Evolutionary conservation across 805 yeast species (phyloP).

Genomic region (Schizosaccharomyces cryophilus): DNA sequence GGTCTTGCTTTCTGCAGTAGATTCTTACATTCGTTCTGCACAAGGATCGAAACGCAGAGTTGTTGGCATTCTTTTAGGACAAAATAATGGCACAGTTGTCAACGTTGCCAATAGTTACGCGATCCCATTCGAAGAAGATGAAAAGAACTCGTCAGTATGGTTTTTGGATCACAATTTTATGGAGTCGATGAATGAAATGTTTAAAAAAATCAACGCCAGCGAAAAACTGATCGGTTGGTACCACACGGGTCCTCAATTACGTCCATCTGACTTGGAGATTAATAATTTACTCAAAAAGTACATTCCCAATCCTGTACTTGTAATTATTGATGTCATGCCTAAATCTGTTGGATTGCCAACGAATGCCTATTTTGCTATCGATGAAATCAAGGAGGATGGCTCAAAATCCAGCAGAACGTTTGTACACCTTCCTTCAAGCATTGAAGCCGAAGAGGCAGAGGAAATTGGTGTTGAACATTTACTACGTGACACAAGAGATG

Average conservation of each 20-base stretch:
- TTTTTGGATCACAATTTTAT: slow-evolving; percentile 89
- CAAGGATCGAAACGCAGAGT: slow-evolving; percentile 51
- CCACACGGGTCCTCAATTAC: slow-evolving; percentile 87
- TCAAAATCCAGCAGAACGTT: slow-evolving; percentile 79
- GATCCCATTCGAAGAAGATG: slow-evolving; percentile 91
- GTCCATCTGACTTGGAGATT: slow-evolving; percentile 68
- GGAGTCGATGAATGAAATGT: slow-evolving; percentile 93
- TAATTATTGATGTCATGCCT: slow-evolving; percentile 81
- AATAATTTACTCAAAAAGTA: slow-evolving; percentile 74
- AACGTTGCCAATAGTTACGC: slow-evolving; percentile 84
- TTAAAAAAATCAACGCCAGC: slow-evolving; percentile 88
- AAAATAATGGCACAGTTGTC: slow-evolving; percentile 28
- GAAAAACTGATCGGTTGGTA: slow-evolving; percentile 97
- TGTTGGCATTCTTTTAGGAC: slow-evolving; percentile 85
- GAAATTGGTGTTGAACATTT: slow-evolving; percentile 97
- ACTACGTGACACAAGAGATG: slow-evolving; percentile 81
- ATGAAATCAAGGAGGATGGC: slow-evolving; percentile 90
- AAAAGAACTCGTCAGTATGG: slow-evolving; percentile 77
- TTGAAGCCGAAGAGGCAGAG: slow-evolving; percentile 97
- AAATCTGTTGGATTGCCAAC: slow-evolving; percentile 77
- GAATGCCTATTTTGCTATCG: slow-evolving; percentile 79
- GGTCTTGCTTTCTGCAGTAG: slow-evolving; percentile 80
- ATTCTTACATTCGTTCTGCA: slow-evolving; percentile 76
- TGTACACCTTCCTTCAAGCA: slow-evolving; percentile 71
- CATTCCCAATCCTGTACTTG: slow-evolving; percentile 52